Percentiles rank a stretch among this genome's conserved stretches.
phyloP scores from a whole-genome alignment of 495 filamentous ascomycete genomes.

The Ramalina peruviana region DNA sequence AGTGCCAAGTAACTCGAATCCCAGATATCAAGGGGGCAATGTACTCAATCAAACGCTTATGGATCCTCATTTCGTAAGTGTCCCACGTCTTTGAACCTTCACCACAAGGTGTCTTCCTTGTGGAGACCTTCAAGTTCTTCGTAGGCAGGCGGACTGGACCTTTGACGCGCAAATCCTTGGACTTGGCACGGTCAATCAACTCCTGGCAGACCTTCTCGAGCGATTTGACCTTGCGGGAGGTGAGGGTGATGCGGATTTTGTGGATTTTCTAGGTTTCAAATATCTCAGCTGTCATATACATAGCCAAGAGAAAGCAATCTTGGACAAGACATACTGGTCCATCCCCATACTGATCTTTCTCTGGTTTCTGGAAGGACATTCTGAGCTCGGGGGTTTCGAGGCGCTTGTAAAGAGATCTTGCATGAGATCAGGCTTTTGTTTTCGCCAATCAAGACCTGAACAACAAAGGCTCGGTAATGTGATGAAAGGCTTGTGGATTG shows the following conservation, averaged over 20 bases:
- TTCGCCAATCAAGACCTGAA: slow-evolving; percentile 47
- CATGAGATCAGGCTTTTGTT: slow-evolving; percentile 8
- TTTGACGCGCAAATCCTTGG: slow-evolving; percentile 96
- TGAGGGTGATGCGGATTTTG: slow-evolving; percentile 97
- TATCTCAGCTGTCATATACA: background rate
- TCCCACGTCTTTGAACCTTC: slow-evolving; percentile 99
- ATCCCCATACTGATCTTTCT: slow-evolving; percentile 79
- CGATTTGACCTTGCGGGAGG: slow-evolving; percentile 76
- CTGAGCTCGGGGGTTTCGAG: slow-evolving; percentile 26
- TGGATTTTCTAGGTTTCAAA: slow-evolving; percentile 60
- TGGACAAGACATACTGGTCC: slow-evolving; percentile 45
- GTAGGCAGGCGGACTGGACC: slow-evolving; percentile 97
- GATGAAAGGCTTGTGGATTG: slow-evolving; percentile 47
- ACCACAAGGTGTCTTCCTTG: slow-evolving; percentile 93
- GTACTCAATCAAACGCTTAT: slow-evolving; percentile 94
- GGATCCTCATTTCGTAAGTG: slow-evolving; percentile 96
- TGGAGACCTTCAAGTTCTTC: slow-evolving; percentile 92
- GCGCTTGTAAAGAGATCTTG: background rate
- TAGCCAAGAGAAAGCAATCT: background rate
- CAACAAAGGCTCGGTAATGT: slow-evolving; percentile 61
- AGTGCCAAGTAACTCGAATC: background rate
- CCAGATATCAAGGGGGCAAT: slow-evolving; percentile 19
- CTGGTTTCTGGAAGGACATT: slow-evolving; percentile 92
- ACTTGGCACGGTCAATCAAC: slow-evolving; percentile 96
- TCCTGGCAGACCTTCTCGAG: slow-evolving; percentile 98